Evolutionary conservation across 73 alveolate genomes (phyloP).

Genomic region (Durusdinium trenchii): DNA sequence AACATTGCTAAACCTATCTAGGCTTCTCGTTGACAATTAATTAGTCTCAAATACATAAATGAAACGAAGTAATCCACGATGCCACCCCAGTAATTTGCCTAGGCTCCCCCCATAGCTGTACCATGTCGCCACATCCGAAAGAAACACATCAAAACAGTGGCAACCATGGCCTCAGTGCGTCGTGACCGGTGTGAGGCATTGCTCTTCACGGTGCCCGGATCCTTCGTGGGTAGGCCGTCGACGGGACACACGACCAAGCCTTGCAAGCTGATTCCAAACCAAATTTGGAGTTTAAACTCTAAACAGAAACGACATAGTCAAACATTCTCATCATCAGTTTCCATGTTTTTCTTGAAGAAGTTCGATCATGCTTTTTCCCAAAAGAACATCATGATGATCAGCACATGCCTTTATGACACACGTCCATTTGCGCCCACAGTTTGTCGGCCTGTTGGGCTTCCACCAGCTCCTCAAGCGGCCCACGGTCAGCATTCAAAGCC

Average conservation of each 20-base stretch:
- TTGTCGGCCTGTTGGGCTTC: constrained; percentile 62
- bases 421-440: background rate
- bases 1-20: too few species aligned
- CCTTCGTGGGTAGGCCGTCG: background rate
- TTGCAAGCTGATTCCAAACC: background rate
- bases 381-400: too few species aligned
- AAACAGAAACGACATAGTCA: too few species aligned
- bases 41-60: background rate
- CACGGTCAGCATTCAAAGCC: constrained; percentile 69
- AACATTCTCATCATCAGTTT: too few species aligned
- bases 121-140: background rate
- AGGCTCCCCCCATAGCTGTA: background rate
- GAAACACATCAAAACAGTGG: background rate
- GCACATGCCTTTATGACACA: background rate
- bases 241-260: background rate
- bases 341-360: too few species aligned
- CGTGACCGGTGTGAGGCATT: constrained; percentile 69
- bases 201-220: constrained; percentile 15
- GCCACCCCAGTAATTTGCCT: background rate
- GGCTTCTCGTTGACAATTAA: too few species aligned
- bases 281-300: background rate
- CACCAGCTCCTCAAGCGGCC: constrained; percentile 67
- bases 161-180: constrained; percentile 15
- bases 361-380: background rate
- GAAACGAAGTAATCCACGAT: background rate